Base-by-base conservation (phyloP, 23 red algal species). In the Gracilaria domingensis region DNA sequence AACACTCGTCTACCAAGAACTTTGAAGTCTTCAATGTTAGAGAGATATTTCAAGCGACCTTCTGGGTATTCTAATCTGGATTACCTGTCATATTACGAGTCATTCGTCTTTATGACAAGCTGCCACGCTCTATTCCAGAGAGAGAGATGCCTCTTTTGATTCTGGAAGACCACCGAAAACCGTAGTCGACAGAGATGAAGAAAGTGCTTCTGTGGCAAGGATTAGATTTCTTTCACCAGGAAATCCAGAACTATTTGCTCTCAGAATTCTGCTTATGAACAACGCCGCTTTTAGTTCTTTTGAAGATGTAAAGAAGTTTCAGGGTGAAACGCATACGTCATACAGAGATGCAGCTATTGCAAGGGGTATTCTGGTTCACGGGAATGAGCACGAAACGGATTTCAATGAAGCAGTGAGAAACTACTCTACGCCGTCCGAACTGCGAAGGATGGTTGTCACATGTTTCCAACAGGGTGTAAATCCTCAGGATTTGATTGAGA, bases 221-320 rank as follows among this genome's bases (percentile, higher is more conserved):
- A 36, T 70, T 35, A 32, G 65, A 37, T 35, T 4, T 35, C 26
- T 18, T 36, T 70, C 65, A 37, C 65, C 35, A 13, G 65, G 26
- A 4, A 70, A 70, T 70, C 65, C 29, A 37, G 65, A 70, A 36
- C 65, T 70, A 34, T 70, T 70, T 24, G 65, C 65, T 36, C 29
- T 70, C 2, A 4, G 65, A 36, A 70, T 70, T 12, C 7, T 70
- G n/a, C 32, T 70, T 29, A 70, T 70, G 65, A n/a, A n/a, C n/a
- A 70, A 70, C 29, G 11, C 8, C n/a, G 26, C 65, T 5, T 70
- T 24, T 29, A 36, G 4, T 29, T 70, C 26, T 11, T 34, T 70
- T 35, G 65, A 70, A 36, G 65, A 17, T 4, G 26, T 29, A 39
- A 70, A 70, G 18, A 4, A 29, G 9, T 37, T 24, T 36, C n/a